Evolutionary conservation across 495 filamentous ascomycete species (phyloP).

Genomic region (Penicillium alfredii): DNA sequence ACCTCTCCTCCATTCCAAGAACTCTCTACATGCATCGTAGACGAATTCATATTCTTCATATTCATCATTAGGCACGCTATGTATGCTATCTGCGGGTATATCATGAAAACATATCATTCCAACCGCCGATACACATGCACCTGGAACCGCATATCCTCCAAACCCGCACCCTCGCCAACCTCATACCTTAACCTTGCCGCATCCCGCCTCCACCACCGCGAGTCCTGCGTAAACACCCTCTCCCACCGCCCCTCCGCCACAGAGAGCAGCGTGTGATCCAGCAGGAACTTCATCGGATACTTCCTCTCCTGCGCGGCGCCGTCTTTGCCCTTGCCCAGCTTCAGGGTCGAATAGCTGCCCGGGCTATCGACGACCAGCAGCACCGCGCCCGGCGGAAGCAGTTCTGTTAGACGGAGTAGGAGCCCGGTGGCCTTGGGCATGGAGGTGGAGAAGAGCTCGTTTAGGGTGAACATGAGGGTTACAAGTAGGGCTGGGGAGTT

Average conservation of each 20-base stretch:
- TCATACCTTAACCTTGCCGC: slow-evolving; percentile 65
- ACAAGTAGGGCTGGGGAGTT: slow-evolving; percentile 46
- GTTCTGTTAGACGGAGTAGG: slow-evolving; percentile 56
- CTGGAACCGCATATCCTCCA: slow-evolving; percentile 95
- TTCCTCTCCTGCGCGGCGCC: slow-evolving; percentile 48
- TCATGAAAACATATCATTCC: slow-evolving; percentile 5
- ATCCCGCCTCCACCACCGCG: slow-evolving; percentile 74
- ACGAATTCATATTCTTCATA: not conserved
- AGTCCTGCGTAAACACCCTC: slow-evolving; percentile 65
- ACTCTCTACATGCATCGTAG: too few species aligned
- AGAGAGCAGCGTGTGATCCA: slow-evolving; percentile 72
- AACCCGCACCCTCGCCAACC: slow-evolving; percentile 50
- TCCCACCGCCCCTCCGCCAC: slow-evolving; percentile 56
- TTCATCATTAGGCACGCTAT: too few species aligned
- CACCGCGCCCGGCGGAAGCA: slow-evolving; percentile 51
- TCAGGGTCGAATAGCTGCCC: slow-evolving; percentile 80
- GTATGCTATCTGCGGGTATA: too few species aligned
- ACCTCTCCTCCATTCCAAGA: slow-evolving; percentile 25
- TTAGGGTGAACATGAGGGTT: slow-evolving; percentile 92
- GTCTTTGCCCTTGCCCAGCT: slow-evolving; percentile 43
- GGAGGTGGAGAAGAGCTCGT: slow-evolving; percentile 82
- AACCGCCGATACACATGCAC: slow-evolving; percentile 66
- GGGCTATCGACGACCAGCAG: slow-evolving; percentile 89
- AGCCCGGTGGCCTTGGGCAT: slow-evolving; percentile 68
- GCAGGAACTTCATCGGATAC: slow-evolving; percentile 91